Percentiles rank a stretch among this genome's conserved stretches.
Evolutionary conservation across 352 stramenopile species (phyloP).

Genomic region (Pseudoperonospora humuli): DNA sequence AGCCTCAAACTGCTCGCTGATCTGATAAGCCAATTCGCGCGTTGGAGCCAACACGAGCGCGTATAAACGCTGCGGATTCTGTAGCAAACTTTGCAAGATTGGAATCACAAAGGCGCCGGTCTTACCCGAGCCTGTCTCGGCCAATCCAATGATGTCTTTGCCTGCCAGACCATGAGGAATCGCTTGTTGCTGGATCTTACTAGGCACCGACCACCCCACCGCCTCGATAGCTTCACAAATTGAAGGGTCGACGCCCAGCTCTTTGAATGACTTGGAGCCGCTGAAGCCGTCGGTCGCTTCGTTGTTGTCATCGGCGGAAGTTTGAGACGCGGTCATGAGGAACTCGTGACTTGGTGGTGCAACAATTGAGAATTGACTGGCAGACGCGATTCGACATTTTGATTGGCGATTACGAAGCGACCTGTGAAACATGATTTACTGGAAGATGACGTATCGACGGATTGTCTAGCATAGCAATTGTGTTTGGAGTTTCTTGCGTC

Average conservation of each 20-base stretch:
- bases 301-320: conserved; percentile 18
- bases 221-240: conserved; percentile 89
- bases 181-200: conserved; percentile 92
- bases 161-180: conserved; percentile 90
- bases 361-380: not conserved
- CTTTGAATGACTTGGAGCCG: conserved; percentile 78
- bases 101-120: conserved; percentile 93
- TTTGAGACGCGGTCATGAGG: conserved; percentile 2
- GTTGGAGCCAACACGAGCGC: conserved; percentile 90
- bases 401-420: not conserved
- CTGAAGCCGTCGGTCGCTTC: conserved; percentile 41
- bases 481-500: too few relatives aligned
- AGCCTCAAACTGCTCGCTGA: conserved; percentile 91
- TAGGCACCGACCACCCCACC: conserved; percentile 91
- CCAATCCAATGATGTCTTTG: conserved; percentile 95
- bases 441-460: too few relatives aligned
- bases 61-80: conserved; percentile 86
- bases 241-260: conserved; percentile 85
- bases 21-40: conserved; percentile 94
- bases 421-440: not conserved
- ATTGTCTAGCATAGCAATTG: too few relatives aligned
- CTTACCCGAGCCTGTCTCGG: conserved; percentile 94
- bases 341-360: not conserved
- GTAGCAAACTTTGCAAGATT: conserved; percentile 88
- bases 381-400: not conserved